A percentile compares a stretch with the other conserved stretches of the same genome.
phyloP scores from a whole-genome alignment of 2,329 filamentous ascomycete species.

The Colletotrichum sp. region DNA sequence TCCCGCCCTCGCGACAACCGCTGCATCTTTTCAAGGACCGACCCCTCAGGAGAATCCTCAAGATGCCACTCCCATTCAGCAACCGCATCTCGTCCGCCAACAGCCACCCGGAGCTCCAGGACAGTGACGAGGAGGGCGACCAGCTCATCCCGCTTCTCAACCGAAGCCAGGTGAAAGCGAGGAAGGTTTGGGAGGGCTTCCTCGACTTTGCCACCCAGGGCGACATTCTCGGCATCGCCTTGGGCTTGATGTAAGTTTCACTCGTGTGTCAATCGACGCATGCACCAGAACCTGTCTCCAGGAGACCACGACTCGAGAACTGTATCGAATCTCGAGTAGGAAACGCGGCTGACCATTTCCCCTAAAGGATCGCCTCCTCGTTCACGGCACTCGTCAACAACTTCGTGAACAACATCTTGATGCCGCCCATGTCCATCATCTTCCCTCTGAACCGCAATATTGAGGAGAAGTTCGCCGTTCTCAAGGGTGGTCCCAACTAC shows the following conservation, averaged over 20 bases:
- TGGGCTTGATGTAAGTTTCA: conserved; percentile 70
- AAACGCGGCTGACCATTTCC: conserved; percentile 4
- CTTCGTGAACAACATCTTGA: conserved; percentile 73
- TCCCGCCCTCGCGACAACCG: neutral
- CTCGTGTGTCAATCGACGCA: neutral
- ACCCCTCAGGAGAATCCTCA: neutral
- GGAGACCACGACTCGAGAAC: neutral
- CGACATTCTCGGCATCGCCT: conserved; percentile 77
- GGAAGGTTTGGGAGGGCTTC: conserved; percentile 66
- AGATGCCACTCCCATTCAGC: conserved; percentile 9
- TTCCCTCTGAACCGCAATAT: conserved; percentile 74
- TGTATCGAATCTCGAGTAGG: neutral
- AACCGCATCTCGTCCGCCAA: conserved; percentile 7
- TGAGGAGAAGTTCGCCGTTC: conserved; percentile 75
- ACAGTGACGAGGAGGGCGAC: conserved; percentile 37
- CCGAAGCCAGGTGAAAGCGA: conserved; percentile 51
- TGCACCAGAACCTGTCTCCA: neutral
- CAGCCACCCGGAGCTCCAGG: conserved; percentile 32
- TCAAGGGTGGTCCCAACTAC: conserved; percentile 63
- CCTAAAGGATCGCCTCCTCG: conserved; percentile 66
- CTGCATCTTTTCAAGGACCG: neutral
- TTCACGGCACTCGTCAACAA: conserved; percentile 76
- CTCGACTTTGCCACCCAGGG: conserved; percentile 76
- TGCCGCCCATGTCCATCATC: conserved; percentile 72
- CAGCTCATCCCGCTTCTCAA: conserved; percentile 44